A percentile compares a stretch with the other conserved stretches of the same genome.
phyloP scores from a whole-genome alignment of 495 filamentous ascomycete genomes.

The Lophiotrema nucula region DNA sequence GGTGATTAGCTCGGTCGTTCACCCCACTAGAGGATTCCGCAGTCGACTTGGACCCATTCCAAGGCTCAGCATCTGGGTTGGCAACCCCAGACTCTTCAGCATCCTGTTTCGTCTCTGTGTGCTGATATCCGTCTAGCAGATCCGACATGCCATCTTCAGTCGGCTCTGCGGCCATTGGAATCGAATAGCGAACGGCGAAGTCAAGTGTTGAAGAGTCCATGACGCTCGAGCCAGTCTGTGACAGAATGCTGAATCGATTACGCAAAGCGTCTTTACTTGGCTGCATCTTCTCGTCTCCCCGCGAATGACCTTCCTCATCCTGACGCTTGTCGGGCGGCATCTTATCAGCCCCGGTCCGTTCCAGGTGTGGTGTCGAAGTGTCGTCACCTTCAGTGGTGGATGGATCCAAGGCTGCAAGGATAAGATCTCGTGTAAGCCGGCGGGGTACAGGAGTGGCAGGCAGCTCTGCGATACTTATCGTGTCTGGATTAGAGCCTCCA shows the following conservation, averaged over 20 bases:
- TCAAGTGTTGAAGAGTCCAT: conserved; percentile 26
- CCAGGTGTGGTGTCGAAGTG: not conserved
- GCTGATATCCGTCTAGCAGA: conserved; percentile 22
- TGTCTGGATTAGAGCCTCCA: conserved; percentile 35
- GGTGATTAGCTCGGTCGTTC: no score
- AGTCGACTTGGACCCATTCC: not conserved
- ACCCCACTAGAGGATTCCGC: no score
- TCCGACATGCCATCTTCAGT: conserved; percentile 26
- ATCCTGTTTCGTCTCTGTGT: conserved; percentile 21
- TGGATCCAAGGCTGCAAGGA: conserved; percentile 35
- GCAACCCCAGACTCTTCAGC: no score
- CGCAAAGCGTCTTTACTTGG: not conserved
- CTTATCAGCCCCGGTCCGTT: not conserved
- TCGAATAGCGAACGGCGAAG: conserved; percentile 28
- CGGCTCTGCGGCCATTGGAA: conserved; percentile 9
- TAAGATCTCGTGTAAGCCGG: conserved; percentile 39
- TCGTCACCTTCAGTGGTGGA: conserved; percentile 14
- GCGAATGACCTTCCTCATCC: not conserved
- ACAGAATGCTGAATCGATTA: conserved; percentile 17
- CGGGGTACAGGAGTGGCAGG: conserved; percentile 30
- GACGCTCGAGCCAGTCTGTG: conserved; percentile 16
- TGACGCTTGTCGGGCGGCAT: no score
- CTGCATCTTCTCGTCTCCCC: not conserved
- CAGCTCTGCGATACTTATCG: conserved; percentile 28
- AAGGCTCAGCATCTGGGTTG: no score